Evolutionary conservation across 2,329 filamentous ascomycete species (phyloP), one percentile per base, ranked within the genome.

Genomic region (Knoxdaviesia capensis): DNA sequence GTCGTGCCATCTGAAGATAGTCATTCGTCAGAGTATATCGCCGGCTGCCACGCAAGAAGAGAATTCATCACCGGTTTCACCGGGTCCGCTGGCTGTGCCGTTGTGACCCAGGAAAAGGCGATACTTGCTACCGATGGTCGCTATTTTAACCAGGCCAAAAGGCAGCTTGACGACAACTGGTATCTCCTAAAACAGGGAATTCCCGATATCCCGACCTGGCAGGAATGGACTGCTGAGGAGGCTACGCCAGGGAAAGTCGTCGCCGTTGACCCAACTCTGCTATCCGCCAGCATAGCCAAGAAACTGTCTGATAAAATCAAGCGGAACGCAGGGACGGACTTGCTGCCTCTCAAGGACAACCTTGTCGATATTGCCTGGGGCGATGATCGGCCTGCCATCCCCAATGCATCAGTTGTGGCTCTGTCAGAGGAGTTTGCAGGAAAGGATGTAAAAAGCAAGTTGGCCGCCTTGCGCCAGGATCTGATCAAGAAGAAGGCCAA

Each of bases 1-100:
- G 88, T 98, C 55, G 74, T 96, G 6, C 90, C 90, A 1, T 94
- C 88, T 33, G 90, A 96, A 71, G 90, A 98, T 58, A 88, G 84
- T 56, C 90, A 98, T 58, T 84, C 88, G 51, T 96, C 88, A 50
- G 90, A 98, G 64, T 98, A 98, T 60, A 94, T 94, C 58, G 90
- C 90, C 41, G 77, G 80, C n/a, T 94, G 85, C 57, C 90, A 98
- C 64, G 87, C 73, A 46, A 77, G 90, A 50, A 78, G 90, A 66
- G 84, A 79, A 56, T 94, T 79, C 54, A 93, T 98, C 51, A 87
- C 77, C 46, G 88, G 90, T 30, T 98, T 98, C 60, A 85, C 84
- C 45, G 90, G 90, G 43, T 98, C 90, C 7, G 88, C 90, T 37
- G 90, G 90, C 45, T 93, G 84, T 48, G 90, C 87, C 35, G 79